Conservation (phyloP, 768 basidiomycete species). For the Calocera viscosa region DNA sequence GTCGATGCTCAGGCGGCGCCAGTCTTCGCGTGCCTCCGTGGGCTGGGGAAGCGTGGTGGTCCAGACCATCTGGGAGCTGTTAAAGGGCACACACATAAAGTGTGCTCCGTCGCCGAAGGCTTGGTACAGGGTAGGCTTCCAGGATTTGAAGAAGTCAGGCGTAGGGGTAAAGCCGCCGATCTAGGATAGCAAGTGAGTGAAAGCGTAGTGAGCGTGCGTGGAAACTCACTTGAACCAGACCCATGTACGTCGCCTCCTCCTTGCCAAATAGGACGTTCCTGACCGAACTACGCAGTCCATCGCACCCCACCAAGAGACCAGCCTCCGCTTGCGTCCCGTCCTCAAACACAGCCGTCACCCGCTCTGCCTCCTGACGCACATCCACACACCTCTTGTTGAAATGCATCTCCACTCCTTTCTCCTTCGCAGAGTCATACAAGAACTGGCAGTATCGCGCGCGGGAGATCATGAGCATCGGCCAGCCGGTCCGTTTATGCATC, state of each 20-base stretch:
- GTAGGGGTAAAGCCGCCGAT: slow-evolving; percentile 21
- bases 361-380: slow-evolving; percentile 25
- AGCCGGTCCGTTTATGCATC: not conserved
- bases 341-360: slow-evolving; percentile 28
- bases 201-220: not conserved
- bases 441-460: slow-evolving; percentile 6
- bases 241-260: slow-evolving; percentile 29
- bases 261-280: slow-evolving; percentile 30
- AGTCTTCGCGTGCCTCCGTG: slow-evolving; percentile 22
- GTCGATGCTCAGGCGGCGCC: slow-evolving; percentile 33
- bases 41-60: not conserved
- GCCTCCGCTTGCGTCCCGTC: slow-evolving; percentile 29
- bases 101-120: slow-evolving; percentile 31
- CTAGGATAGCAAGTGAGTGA: not conserved
- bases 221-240: slow-evolving; percentile 29
- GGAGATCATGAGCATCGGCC: not conserved
- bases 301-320: slow-evolving; percentile 35
- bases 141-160: slow-evolving; percentile 16
- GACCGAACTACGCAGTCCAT: slow-evolving; percentile 36
- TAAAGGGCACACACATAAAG: not conserved
- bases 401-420: slow-evolving; percentile 27
- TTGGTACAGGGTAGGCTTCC: slow-evolving; percentile 25
- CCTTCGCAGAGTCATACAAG: slow-evolving; percentile 26
- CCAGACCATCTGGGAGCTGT: not conserved
- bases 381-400: slow-evolving; percentile 28